These are phyloP conservation scores for Papiliotrema fonsecae DNA, from an alignment of 1,284 basidiomycete species.

Conservation along the genomic window DNA sequence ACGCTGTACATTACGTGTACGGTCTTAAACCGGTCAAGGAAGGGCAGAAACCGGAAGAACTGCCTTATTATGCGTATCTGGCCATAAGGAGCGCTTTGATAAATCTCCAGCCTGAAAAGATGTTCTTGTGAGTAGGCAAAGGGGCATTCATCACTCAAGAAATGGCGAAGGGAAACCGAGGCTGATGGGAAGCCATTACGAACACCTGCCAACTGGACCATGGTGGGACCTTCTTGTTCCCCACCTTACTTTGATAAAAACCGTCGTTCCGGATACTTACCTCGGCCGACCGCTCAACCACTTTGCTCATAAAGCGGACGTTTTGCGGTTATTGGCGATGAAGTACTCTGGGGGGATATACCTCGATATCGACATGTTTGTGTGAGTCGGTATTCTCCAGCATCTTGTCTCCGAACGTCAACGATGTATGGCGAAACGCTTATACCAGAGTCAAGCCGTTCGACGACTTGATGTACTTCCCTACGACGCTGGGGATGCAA, in stretches of 20 bases:
- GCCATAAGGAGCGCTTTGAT: constrained; percentile 48
- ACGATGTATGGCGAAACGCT: background rate
- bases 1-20: constrained; percentile 48
- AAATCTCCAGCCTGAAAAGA: constrained; percentile 45
- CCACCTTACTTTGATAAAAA: constrained; percentile 39
- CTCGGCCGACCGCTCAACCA: constrained; percentile 37
- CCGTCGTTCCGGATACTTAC: constrained; percentile 32
- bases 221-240: constrained; percentile 46
- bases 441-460: constrained; percentile 31
- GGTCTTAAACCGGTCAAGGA: constrained; percentile 38
- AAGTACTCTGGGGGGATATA: constrained; percentile 50
- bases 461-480: constrained; percentile 40
- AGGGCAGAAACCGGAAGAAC: constrained; percentile 33
- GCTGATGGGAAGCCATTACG: constrained; percentile 38
- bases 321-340: constrained; percentile 42
- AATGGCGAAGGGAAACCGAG: background rate
- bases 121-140: constrained; percentile 41
- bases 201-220: constrained; percentile 44
- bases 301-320: constrained; percentile 48
- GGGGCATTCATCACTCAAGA: background rate
- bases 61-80: constrained; percentile 50
- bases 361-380: constrained; percentile 51
- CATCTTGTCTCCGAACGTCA: no score
- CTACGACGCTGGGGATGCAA: constrained; percentile 51
- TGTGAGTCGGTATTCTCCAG: constrained; percentile 25